Percentiles rank a stretch among this genome's conserved stretches.
Evolutionary conservation across 2,329 filamentous ascomycete species (phyloP).

Genomic region (Aspergillus latus): DNA sequence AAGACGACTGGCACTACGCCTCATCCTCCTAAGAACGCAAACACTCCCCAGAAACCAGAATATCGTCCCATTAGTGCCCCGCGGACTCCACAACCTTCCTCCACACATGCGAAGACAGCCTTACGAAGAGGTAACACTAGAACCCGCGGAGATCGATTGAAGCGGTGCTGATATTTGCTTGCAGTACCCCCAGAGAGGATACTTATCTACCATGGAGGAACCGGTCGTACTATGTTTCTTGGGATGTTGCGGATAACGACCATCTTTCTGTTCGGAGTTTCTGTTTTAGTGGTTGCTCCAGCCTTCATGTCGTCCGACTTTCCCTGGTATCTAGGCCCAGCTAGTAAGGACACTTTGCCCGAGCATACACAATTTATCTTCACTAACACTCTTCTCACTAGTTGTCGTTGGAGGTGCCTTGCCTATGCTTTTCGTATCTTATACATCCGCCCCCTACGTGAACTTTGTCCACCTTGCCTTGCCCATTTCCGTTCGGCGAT

Average conservation of each 20-base stretch:
- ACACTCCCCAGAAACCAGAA: slow-evolving; percentile 23
- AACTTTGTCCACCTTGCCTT: slow-evolving; percentile 69
- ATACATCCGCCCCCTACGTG: slow-evolving; percentile 68
- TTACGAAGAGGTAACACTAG: slow-evolving; percentile 29
- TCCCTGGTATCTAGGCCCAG: slow-evolving; percentile 44
- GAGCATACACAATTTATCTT: not conserved
- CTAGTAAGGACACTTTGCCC: slow-evolving; percentile 34
- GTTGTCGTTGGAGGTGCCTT: slow-evolving; percentile 61
- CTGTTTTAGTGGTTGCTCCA: slow-evolving; percentile 64
- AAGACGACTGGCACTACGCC: slow-evolving; percentile 30
- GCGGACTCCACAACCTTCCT: slow-evolving; percentile 18
- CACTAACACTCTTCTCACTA: slow-evolving; percentile 30
- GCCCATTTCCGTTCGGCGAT: slow-evolving; percentile 64
- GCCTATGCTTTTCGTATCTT: slow-evolving; percentile 65
- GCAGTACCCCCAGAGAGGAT: slow-evolving; percentile 47
- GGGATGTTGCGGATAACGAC: slow-evolving; percentile 70
- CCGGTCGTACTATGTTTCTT: slow-evolving; percentile 64
- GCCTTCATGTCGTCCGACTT: slow-evolving; percentile 51
- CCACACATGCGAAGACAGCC: slow-evolving; percentile 27
- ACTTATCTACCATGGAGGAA: slow-evolving; percentile 75
- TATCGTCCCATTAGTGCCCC: slow-evolving; percentile 17
- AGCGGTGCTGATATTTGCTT: slow-evolving; percentile 15
- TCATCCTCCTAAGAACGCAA: slow-evolving; percentile 25
- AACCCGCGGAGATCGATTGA: no score
- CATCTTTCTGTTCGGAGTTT: slow-evolving; percentile 67